Evolutionary conservation across 2,329 filamentous ascomycete genomes (phyloP).

Genomic region (Ophiocordyceps camponoti-rufipedis): DNA sequence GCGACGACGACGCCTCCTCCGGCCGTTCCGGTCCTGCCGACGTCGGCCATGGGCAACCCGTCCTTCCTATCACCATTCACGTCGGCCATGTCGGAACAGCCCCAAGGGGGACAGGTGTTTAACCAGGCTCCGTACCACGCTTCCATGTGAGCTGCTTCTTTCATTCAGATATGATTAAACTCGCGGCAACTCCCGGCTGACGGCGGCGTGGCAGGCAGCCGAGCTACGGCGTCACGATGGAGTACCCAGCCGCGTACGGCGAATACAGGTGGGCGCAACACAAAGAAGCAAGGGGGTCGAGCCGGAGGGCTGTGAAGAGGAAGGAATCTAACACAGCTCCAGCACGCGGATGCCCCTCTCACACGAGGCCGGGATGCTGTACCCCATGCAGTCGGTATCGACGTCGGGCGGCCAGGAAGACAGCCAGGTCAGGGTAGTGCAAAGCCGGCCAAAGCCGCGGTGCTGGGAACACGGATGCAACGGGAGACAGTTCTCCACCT

Average conservation of each 20-base stretch:
- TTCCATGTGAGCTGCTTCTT: slow-evolving; percentile 13
- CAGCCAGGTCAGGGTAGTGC: slow-evolving; percentile 47
- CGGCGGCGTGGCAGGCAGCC: slow-evolving; percentile 10
- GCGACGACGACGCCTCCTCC: slow-evolving; percentile 26
- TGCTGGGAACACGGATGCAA: slow-evolving; percentile 98
- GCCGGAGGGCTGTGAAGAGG: too few species aligned
- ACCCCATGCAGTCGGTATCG: slow-evolving; percentile 21
- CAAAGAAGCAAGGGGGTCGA: background rate
- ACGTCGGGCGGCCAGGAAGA: slow-evolving; percentile 15
- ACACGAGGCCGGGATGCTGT: slow-evolving; percentile 23
- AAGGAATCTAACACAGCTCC: background rate
- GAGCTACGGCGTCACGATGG: slow-evolving; percentile 24
- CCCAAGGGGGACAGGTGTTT: slow-evolving; percentile 17
- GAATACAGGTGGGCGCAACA: slow-evolving; percentile 19
- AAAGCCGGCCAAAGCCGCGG: slow-evolving; percentile 75
- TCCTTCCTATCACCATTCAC: slow-evolving; percentile 33
- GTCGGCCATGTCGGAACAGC: slow-evolving; percentile 25
- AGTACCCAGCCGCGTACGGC: slow-evolving; percentile 20
- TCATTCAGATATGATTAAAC: too few species aligned
- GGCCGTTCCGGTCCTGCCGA: slow-evolving; percentile 23
- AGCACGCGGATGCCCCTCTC: slow-evolving; percentile 20
- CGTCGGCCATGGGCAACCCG: slow-evolving; percentile 21
- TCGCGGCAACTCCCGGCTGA: background rate
- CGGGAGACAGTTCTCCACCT: slow-evolving; percentile 86
- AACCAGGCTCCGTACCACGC: slow-evolving; percentile 14